phyloP scores from a whole-genome alignment of 2,329 filamentous ascomycete species.

The Epichloe coenophiala region DNA sequence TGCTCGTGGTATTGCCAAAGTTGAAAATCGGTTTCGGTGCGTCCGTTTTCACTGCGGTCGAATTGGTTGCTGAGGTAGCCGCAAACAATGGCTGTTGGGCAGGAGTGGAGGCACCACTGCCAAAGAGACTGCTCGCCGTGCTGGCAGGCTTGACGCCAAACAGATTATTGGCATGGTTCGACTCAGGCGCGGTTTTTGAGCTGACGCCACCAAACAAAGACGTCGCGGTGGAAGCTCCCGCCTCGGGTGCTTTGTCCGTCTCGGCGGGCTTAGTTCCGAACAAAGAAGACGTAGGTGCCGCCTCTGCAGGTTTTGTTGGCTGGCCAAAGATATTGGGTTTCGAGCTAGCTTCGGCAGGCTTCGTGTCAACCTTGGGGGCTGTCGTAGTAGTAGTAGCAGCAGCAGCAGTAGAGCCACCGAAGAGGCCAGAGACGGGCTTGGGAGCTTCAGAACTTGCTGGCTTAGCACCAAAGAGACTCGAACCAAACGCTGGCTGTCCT shows the following conservation, averaged over 20 bases:
- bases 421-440: constrained; percentile 13
- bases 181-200: constrained; percentile 6
- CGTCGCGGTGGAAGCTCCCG: constrained; percentile 9
- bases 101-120: constrained; percentile 7
- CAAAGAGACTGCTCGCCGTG: constrained; percentile 4
- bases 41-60: constrained; percentile 3
- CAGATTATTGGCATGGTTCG: not conserved
- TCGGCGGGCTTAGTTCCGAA: constrained; percentile 22
- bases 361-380: constrained; percentile 11
- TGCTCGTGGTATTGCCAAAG: constrained; percentile 16
- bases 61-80: constrained; percentile 6
- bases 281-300: constrained; percentile 17
- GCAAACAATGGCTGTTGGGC: constrained; percentile 8
- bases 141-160: constrained; percentile 16
- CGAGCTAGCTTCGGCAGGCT: constrained; percentile 14
- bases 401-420: constrained; percentile 7
- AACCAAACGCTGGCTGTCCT: constrained; percentile 16
- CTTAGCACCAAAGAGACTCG: constrained; percentile 21
- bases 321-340: constrained; percentile 22
- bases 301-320: not conserved
- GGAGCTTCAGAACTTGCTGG: constrained; percentile 14
- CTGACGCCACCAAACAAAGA: constrained; percentile 6
- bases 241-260: constrained; percentile 12
- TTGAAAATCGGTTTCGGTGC: constrained; percentile 18
- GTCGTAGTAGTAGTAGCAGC: not conserved